Evolutionary conservation across 768 basidiomycete genomes (phyloP), one percentile per base, ranked within the genome.

Genomic region (Lactarius hengduanensis): DNA sequence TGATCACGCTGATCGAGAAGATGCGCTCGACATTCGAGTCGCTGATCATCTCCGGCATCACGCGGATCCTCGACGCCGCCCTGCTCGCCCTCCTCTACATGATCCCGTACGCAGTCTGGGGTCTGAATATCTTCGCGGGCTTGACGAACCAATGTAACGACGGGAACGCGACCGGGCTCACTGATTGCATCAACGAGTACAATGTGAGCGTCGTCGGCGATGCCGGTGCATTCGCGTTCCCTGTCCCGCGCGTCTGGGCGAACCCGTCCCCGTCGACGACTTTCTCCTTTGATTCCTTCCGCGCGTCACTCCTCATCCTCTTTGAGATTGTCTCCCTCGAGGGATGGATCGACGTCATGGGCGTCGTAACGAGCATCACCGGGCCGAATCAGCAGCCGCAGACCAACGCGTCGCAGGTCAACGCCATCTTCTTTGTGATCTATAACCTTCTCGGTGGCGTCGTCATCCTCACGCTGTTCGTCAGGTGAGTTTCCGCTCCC

Each of bases 331-430:
- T 98, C 28, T 96, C 95, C 0, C 79, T 97, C 58, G 95, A 96
- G 77, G 96, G 96, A 2, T 98, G 96, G 96, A 84, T 92, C n/a
- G 93, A 96, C 73, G 96, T 95, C 59, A 90, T 97, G 90, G 78
- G 77, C 43, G 82, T 88, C 30, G 89, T 89, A 1, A 91, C 91
- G 75, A 86, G 87, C 68, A 90, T 97, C 69, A 88, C 84, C 1
- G 92, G 89, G 5, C 73, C 69, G 26, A 85, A 86, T 34, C 77
- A 77, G 62, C 94, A 97, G 74, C 92, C 94, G 0, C 77, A 83
- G 65, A 81, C 78, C 47, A 91, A 96, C 68, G 84, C 83, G 1
- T 83, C 89, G 0, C 91, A 92, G 68, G 84, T 81, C 70, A 96
- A 98, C 73, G 91, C 92, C 0, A 83, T 98, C 54, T 97, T 96